Evolutionary conservation across 345 rosid species (phyloP).

Genomic region (Aquilaria yunnanensis): DNA sequence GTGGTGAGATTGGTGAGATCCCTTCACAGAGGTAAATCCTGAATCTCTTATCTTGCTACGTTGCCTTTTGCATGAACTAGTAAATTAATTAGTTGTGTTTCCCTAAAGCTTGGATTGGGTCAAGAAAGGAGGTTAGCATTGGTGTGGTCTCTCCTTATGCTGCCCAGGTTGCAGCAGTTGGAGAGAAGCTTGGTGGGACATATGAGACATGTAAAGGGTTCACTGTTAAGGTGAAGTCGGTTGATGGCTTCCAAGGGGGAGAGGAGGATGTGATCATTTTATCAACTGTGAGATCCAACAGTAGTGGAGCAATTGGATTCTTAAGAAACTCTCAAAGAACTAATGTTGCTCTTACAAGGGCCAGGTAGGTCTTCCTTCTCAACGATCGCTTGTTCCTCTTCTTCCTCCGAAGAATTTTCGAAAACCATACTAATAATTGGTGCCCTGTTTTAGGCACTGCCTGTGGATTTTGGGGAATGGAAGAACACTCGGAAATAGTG

Average conservation of each 20-base stretch:
- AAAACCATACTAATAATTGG: no score
- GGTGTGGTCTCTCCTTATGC: slow-evolving; percentile 40
- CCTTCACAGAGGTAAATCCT: slow-evolving; percentile 31
- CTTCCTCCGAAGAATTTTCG: no score
- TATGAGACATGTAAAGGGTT: slow-evolving; percentile 18
- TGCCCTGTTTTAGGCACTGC: slow-evolving; percentile 25
- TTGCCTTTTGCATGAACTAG: background rate
- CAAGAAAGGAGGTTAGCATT: slow-evolving; percentile 23
- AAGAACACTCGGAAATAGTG: slow-evolving; percentile 26
- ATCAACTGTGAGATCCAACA: slow-evolving; percentile 39
- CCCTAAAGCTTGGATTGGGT: slow-evolving; percentile 22
- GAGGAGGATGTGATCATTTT: slow-evolving; percentile 35
- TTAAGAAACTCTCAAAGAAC: slow-evolving; percentile 19
- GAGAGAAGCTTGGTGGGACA: slow-evolving; percentile 18
- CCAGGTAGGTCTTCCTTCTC: slow-evolving; percentile 23
- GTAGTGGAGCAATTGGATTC: slow-evolving; percentile 23
- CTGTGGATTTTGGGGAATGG: slow-evolving; percentile 55
- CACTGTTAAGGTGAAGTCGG: slow-evolving; percentile 24
- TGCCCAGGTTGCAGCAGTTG: slow-evolving; percentile 33
- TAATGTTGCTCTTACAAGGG: slow-evolving; percentile 43
- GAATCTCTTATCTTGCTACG: background rate
- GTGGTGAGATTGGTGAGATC: slow-evolving; percentile 24
- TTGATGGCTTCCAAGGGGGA: slow-evolving; percentile 40
- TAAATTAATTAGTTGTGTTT: background rate
- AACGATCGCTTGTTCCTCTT: background rate